phyloP scores from a whole-genome alignment of 176 grass and related monocot species.

The Puccinellia tenuiflora region DNA sequence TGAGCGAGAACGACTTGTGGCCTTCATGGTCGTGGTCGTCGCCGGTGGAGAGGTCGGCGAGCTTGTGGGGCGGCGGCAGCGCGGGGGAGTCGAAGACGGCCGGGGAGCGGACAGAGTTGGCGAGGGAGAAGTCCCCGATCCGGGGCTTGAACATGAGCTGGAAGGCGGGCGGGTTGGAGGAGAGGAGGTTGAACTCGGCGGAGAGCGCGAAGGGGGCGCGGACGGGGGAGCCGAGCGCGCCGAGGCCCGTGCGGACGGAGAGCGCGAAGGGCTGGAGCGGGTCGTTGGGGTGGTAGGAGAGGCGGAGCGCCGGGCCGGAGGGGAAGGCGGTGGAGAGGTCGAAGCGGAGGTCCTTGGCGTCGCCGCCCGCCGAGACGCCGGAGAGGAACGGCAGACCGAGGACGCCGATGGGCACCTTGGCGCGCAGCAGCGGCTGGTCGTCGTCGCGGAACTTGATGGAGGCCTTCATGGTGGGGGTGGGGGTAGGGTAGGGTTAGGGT shows the following conservation, averaged over 20 bases:
- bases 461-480: slow-evolving; percentile 58
- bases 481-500: slow-evolving; percentile 25
- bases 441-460: slow-evolving; percentile 93
- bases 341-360: slow-evolving; percentile 65
- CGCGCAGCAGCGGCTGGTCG: slow-evolving; percentile 53
- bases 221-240: slow-evolving; percentile 50
- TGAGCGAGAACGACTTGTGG: slow-evolving; percentile 1
- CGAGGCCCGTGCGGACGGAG: slow-evolving; percentile 69
- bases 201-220: slow-evolving; percentile 55
- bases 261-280: slow-evolving; percentile 59
- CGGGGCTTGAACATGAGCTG: slow-evolving; percentile 76
- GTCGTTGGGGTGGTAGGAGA: slow-evolving; percentile 84
- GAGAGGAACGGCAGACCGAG: slow-evolving; percentile 80
- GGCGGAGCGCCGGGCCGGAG: slow-evolving; percentile 54
- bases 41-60: slow-evolving; percentile 33
- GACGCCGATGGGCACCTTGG: slow-evolving; percentile 78
- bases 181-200: slow-evolving; percentile 73
- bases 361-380: slow-evolving; percentile 50
- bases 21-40: slow-evolving; percentile 21
- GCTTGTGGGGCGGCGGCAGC: slow-evolving; percentile 27
- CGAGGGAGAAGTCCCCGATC: slow-evolving; percentile 71
- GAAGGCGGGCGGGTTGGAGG: slow-evolving; percentile 48
- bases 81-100: slow-evolving; percentile 3
- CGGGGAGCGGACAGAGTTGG: slow-evolving; percentile 53
- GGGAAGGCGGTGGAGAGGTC: slow-evolving; percentile 75